Conservation (phyloP, 2,329 filamentous ascomycete genomes). For the Aspergillus tanneri region DNA sequence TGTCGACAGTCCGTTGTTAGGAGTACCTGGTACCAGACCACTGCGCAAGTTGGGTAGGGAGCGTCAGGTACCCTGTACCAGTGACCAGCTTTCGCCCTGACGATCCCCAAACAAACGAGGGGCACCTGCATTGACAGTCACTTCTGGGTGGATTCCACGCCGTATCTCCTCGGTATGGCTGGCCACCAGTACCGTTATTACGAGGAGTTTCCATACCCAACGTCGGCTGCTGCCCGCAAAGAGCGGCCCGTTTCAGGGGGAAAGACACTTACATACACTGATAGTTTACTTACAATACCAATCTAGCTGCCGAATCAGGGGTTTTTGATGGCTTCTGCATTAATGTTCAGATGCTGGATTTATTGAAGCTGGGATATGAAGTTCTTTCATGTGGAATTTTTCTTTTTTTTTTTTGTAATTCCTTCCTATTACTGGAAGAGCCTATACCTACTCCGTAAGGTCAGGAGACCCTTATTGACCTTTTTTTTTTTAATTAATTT, state of each 20-base stretch:
- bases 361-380: no score
- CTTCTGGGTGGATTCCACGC: constrained; percentile 18
- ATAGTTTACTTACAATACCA: neutral
- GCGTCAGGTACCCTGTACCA: neutral
- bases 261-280: neutral
- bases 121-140: constrained; percentile 14
- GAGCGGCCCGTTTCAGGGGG: constrained; percentile 7
- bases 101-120: constrained; percentile 22
- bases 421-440: no score
- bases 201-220: no score
- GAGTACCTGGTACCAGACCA: neutral
- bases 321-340: no score
- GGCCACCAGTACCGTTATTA: neutral
- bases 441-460: no score
- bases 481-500: no score
- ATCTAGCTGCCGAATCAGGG: neutral
- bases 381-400: no score
- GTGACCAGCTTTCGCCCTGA: constrained; percentile 13
- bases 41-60: neutral
- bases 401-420: no score
- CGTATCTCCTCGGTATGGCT: no score
- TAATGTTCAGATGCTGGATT: no score
- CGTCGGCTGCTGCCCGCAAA: neutral
- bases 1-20: constrained; percentile 10
- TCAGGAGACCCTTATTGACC: no score